Base-by-base conservation (phyloP, 2,329 filamentous ascomycete genomes). In the Parascedosporium putredinis region DNA sequence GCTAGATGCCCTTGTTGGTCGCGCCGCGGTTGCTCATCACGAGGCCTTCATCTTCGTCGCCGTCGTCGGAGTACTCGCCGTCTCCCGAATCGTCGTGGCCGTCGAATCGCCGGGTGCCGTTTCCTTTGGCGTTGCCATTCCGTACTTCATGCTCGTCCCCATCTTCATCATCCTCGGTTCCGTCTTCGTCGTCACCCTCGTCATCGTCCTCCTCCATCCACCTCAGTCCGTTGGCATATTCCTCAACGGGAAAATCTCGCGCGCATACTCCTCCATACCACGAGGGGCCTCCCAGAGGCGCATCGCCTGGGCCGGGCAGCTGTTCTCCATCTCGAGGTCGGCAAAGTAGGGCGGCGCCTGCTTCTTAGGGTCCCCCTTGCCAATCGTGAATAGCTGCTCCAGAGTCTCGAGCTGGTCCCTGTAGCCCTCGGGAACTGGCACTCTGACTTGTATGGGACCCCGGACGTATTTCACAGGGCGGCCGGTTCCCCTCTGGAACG, bases 191-290 rank as follows among this genome's bases (percentile, higher is more conserved):
- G 9, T 33, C 25, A 4, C 50, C 52, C 20, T 62, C 61, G 14
- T 71, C 72, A 34, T 73, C 73, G 9, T 75, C 74, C 4, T 77
- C 74, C 40, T 76, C 62, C 91, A 96, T 97, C 93, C 93, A 98
- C 14, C 85, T 88, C 60, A 93, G 70, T 4, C 91, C 91, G 63
- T 97, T 97, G 27, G 89, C 88, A 58, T 90, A 85, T 68, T 98
- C 93, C 65, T 98, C 93, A 10, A 96, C 76, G 0, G 88, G 59
- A 97, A 97, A 24, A 94, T 89, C 64, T 97, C 93, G 45, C 86
- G 77, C 1, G 91, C 91, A 64, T 97, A 98, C 66, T 97, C 93
- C 62, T 96, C 89, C 57, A 97, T 77, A 25, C 88, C 86, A 50
- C 93, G 77, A 56, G 88, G 88, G 3, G 89, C 93, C 62, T 95